phyloP scores from a whole-genome alignment of 2,329 filamentous ascomycete species.

The Chrysoporthe puriensis region DNA sequence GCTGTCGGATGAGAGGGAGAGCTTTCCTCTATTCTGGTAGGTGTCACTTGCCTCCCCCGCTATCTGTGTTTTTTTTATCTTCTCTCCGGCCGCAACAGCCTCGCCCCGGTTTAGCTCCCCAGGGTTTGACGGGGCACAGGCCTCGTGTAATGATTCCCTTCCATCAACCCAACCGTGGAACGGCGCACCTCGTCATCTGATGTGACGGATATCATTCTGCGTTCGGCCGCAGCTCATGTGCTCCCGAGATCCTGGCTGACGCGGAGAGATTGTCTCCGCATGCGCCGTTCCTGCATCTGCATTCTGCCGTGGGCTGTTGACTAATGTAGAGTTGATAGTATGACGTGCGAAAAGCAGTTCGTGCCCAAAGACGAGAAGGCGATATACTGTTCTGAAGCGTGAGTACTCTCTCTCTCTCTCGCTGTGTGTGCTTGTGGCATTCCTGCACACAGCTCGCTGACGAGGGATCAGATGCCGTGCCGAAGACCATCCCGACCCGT shows the following conservation, averaged over 20 bases:
- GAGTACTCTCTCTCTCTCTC: slow-evolving; percentile 39
- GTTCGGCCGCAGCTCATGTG: background rate
- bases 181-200: slow-evolving; percentile 39
- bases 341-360: slow-evolving; percentile 71
- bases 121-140: background rate
- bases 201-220: slow-evolving; percentile 22
- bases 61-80: slow-evolving; percentile 20
- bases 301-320: slow-evolving; percentile 25
- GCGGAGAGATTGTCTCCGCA: background rate
- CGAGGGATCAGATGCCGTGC: slow-evolving; percentile 52
- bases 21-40: slow-evolving; percentile 69
- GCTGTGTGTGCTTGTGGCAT: slow-evolving; percentile 2
- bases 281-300: slow-evolving; percentile 40
- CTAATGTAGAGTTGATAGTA: slow-evolving; percentile 49
- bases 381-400: slow-evolving; percentile 67
- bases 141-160: background rate
- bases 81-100: slow-evolving; percentile 26
- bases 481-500: slow-evolving; percentile 51
- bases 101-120: no score
- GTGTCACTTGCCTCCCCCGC: slow-evolving; percentile 36
- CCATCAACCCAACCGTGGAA: slow-evolving; percentile 26
- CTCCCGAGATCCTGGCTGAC: background rate
- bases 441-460: slow-evolving; percentile 29
- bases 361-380: slow-evolving; percentile 59
- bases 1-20: slow-evolving; percentile 60